phyloP scores from a whole-genome alignment of 2,329 filamentous ascomycete species.

The Metarhizium brunneum region DNA sequence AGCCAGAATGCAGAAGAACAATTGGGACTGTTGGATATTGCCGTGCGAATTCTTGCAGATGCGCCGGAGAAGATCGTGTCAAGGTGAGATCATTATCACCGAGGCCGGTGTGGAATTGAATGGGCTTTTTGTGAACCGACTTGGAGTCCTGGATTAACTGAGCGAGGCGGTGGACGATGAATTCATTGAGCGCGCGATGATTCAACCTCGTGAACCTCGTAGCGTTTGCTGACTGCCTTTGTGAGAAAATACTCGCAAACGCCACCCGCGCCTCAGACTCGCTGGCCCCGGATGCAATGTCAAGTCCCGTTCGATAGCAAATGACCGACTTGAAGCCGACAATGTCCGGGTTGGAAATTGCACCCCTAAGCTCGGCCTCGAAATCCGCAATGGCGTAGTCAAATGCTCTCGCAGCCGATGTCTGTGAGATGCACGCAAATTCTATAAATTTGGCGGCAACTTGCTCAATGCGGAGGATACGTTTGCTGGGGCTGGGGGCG shows the following conservation, averaged over 20 bases:
- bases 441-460: conserved; percentile 56
- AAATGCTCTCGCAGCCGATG: conserved; percentile 16
- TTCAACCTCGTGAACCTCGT: conserved; percentile 44
- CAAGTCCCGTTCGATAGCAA: conserved; percentile 69
- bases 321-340: conserved; percentile 77
- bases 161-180: conserved; percentile 56
- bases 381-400: conserved; percentile 25
- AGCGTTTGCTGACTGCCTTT: conserved; percentile 6
- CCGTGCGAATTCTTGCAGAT: conserved; percentile 65
- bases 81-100: conserved; percentile 72
- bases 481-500: conserved; percentile 53
- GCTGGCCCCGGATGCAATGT: conserved; percentile 39
- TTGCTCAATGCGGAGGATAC: conserved; percentile 71
- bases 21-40: conserved; percentile 61
- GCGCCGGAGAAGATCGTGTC: conserved; percentile 60
- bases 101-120: conserved; percentile 78
- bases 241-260: conserved; percentile 27
- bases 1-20: conserved; percentile 70
- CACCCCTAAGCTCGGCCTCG: conserved; percentile 38
- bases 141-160: conserved; percentile 41
- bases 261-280: conserved; percentile 30
- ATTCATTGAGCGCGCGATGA: conserved; percentile 57
- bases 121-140: conserved; percentile 50
- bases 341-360: conserved; percentile 56
- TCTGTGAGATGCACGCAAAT: conserved; percentile 27